phyloP scores from a whole-genome alignment of 2,329 filamentous ascomycete species.

The Graphiopsis chlorocephala region DNA sequence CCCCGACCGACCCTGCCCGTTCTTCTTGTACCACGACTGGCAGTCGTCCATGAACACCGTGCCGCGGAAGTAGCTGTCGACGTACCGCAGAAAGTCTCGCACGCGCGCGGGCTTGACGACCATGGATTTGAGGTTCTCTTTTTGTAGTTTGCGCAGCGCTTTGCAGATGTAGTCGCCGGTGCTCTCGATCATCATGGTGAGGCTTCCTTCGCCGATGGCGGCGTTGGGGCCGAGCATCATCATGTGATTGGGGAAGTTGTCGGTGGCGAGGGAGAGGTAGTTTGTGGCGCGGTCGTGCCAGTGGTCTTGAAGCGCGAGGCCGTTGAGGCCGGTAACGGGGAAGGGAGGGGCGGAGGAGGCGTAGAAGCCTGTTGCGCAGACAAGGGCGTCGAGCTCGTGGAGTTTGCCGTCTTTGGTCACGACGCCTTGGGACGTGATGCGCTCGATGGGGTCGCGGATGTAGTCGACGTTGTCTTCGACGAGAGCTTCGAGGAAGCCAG shows the following conservation, averaged over 20 bases:
- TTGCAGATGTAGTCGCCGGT: conserved; percentile 38
- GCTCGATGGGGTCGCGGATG: conserved; percentile 40
- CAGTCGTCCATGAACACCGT: conserved; percentile 60
- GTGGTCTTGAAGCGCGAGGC: conserved; percentile 32
- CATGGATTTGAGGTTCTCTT: conserved; percentile 42
- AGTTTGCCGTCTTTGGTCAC: conserved; percentile 40
- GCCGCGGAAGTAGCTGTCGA: conserved; percentile 50
- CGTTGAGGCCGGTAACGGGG: conserved; percentile 34
- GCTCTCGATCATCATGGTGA: conserved; percentile 43
- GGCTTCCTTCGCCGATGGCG: conserved; percentile 39
- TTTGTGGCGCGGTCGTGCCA: conserved; percentile 34
- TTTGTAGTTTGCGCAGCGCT: conserved; percentile 42
- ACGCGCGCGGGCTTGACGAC: conserved; percentile 48
- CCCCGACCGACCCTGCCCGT: conserved; percentile 55
- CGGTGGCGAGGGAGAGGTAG: conserved; percentile 25
- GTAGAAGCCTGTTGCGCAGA: conserved; percentile 47
- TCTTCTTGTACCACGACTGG: conserved; percentile 66
- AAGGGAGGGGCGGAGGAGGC: conserved; percentile 40
- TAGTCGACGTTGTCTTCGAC: conserved; percentile 45
- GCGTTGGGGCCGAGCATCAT: conserved; percentile 43
- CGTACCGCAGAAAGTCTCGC: conserved; percentile 48
- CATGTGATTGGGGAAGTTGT: conserved; percentile 40
- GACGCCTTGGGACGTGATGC: conserved; percentile 39
- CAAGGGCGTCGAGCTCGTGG: conserved; percentile 41
- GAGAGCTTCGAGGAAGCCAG: conserved; percentile 52